Base-by-base conservation (phyloP, 495 filamentous ascomycete species). In the Podospora sp. region DNA sequence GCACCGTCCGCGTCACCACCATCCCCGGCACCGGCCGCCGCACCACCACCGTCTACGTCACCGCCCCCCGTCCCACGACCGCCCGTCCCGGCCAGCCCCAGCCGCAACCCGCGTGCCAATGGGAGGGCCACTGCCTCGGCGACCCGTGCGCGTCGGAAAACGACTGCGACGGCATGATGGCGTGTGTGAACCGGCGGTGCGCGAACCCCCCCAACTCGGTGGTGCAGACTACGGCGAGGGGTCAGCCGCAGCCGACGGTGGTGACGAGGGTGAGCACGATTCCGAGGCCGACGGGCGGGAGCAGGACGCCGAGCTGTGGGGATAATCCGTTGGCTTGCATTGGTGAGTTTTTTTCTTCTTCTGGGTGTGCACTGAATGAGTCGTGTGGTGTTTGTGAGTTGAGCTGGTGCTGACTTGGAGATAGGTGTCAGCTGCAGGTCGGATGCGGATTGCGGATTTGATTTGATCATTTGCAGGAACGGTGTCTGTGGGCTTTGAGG, bases 391-490 rank as follows among this genome's bases (percentile, higher is more conserved):
- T 12, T 12, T 12, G 5, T 36, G 33, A 36, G 33, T 6, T 36
- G 33, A 36, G 33, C 33, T 12, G 12, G 16, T 2, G 40, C 40
- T 46, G 12, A 46, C 40, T 14, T 4, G 14, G 12, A 14, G 29
- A 63, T 25, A 74, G 72, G 72, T 33, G 49, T 66, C 3, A 60
- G 49, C 6, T 74, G 72, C 52, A 40, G 55, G 57, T 66, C 67
- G 1, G 68, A 74, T 56, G 67, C 70, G 0, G 70, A 74, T 58
- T 74, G 72, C 52, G 68, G 70, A 0, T 70, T 61, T 7, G 62
- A 60, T 21, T 66, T 74, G 65, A 72, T 72, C 40, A 60, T 72
- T 20, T 74, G 72, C 65, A 66, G 66, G 60, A 58, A 72, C 60
- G 65, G 70, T 16, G 59, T 72, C 6, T 74, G 72, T 25, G 63